Evolutionary conservation across 805 yeast genomes (phyloP), one percentile per base, ranked within the genome.

Genomic region (Yarrowia keelungensis): DNA sequence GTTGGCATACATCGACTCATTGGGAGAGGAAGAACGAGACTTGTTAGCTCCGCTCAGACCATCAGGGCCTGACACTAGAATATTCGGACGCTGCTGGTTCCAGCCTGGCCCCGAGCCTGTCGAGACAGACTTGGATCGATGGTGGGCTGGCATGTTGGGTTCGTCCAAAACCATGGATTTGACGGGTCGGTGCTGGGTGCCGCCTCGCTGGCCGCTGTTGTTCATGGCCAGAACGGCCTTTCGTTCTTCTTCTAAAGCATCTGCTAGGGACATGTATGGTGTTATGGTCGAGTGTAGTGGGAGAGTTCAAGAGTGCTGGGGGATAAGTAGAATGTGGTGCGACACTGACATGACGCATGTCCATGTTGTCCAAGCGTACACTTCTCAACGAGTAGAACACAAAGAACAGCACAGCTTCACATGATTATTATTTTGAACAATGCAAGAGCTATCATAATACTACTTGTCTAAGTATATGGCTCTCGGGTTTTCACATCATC

Each of bases 241-340:
- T 22, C 75, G 70, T 32, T 73, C 75, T 51, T 73, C 76, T 66
- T 73, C 75, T 45, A 73, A 69, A 15, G 75, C 75, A 15, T 71
- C 67, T 46, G 72, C 75, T 38, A 73, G 59, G 8, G 75, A 73
- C 74, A 72, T 72, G 42, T 49, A 22, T 36, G 51, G 19, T 59
- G 50, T 59, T 43, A 51, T 45, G 10, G 45, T 38, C 15, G 61
- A 5, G 46, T 12, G 61, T 14, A 22, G 15, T 26, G 62, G 12
- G 26, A 26, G 62, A 53, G 14, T 53, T 53, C 10, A 50, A 53
- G 59, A 53, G 45, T 53, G 59, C 14, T 53, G 16, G 7, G 32
- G 53, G 38, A 32, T 47, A 47, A 16, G 53, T 32, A 19, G 36
- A 39, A 38, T 53, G 59, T 53, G 59, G 59, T 53, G 59, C 59